Evolutionary conservation across 2,329 filamentous ascomycete species (phyloP), one percentile per base, ranked within the genome.

Genomic region (Diplodia corticola): DNA sequence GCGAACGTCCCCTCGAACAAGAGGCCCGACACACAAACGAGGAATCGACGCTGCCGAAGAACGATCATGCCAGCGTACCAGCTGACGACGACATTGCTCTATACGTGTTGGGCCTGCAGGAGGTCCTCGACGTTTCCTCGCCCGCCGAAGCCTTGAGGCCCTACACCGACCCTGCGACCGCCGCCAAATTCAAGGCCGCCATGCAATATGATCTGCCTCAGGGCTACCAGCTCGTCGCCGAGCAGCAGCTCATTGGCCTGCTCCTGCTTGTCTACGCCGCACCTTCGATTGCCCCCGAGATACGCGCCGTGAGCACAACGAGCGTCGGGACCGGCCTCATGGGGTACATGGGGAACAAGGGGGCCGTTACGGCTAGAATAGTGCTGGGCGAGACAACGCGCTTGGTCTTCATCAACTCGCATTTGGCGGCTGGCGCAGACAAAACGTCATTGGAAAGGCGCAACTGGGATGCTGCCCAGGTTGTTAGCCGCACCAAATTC

Each of bases 331-430:
- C 95, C 0, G 95, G 95, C 0, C 78, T 98, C 50, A 86, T 96
- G 78, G 94, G 94, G 0, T 97, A 97, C 74, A 89, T 97, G 81
- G 95, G 95, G 10, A 99, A 99, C 77, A 99, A 99, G 76, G 95
- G 95, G 1, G 94, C 91, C 4, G 90, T 97, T 0, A 87, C 89
- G 3, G 90, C 91, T 4, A 86, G 94, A 22, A 81, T 99, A 4
- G 83, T 99, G 0, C 80, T 99, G 0, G 95, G 94, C 1, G 95
- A 97, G 76, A 93, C 93, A 0, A 97, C 95, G 0, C 86, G 90
- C 33, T 80, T 99, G 65, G 89, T 95, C 26, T 97, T 99, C 76
- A 83, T 97, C 70, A 97, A 99, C 77, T 92, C 88, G 66, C 95
- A 99, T 79, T 83, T 99, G 26, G 91, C 93, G 69, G 96, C 94